phyloP scores from a whole-genome alignment of 768 basidiomycete species.

The Tylopilus subfusipes region DNA sequence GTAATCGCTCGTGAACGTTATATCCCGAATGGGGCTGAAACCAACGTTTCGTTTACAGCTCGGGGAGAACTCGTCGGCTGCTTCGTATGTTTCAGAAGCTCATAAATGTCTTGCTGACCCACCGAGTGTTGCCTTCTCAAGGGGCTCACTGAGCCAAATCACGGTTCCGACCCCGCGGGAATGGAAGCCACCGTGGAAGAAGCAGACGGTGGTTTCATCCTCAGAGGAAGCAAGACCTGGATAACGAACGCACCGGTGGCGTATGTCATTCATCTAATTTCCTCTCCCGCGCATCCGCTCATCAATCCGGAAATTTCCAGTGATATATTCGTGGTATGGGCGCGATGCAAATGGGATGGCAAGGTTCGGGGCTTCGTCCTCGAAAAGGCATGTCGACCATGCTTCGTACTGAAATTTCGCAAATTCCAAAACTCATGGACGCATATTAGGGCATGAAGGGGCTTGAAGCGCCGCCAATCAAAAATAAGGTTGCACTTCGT shows the following conservation, averaged over 20 bases:
- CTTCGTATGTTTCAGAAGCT: conserved; percentile 59
- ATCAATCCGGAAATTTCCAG: conserved; percentile 35
- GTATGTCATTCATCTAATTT: conserved; percentile 39
- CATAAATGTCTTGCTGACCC: neutral
- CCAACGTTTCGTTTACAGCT: conserved; percentile 41
- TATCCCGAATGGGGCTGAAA: conserved; percentile 3
- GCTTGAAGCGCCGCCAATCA: conserved; percentile 80
- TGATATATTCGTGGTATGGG: conserved; percentile 92
- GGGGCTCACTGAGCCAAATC: conserved; percentile 96
- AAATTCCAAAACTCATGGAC: neutral
- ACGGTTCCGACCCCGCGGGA: conserved; percentile 95
- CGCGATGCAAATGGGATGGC: conserved; percentile 89
- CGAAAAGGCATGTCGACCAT: conserved; percentile 63
- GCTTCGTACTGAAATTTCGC: neutral
- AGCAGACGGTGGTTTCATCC: conserved; percentile 74
- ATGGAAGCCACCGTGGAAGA: conserved; percentile 95
- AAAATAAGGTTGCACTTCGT: conserved; percentile 89
- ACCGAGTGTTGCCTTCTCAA: conserved; percentile 28
- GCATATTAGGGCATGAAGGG: conserved; percentile 70
- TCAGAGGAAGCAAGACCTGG: conserved; percentile 97
- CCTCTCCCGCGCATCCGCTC: conserved; percentile 1
- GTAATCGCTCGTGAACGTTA: conserved; percentile 34
- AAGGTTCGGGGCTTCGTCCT: conserved; percentile 88
- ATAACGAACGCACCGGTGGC: conserved; percentile 92
- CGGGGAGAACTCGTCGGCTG: conserved; percentile 87